Base-by-base conservation (phyloP, 2,329 filamentous ascomycete genomes). In the Camillea tinctor region DNA sequence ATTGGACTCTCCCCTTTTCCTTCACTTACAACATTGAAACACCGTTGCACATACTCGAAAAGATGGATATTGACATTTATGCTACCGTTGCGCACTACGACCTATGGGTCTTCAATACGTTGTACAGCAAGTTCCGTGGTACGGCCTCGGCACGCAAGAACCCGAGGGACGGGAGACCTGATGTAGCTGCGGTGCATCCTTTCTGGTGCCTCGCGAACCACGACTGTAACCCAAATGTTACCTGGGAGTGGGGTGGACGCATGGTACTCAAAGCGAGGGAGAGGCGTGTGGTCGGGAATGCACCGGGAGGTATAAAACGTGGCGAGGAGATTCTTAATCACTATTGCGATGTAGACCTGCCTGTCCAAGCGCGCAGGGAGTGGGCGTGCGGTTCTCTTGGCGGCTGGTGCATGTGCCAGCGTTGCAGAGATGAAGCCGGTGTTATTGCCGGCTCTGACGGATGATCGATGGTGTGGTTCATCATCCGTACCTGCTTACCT, bases 171-270 rank as follows among this genome's bases (percentile, higher is more conserved):
- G 91, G 93, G 2, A 86, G 91, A 9, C 94, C 95, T 0, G 95
- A 98, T 69, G 90, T 97, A 4, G 92, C 92, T 24, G 94, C 94
- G 24, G 93, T 98, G 24, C 93, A 98, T 76, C 93, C 94, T 1
- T 87, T 96, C 68, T 99, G 95, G 93, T 98, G 93, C 76, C 81
- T 98, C 26, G 93, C 94, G 24, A 99, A 99, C 71, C 95, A 99
- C 74, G 92, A 93, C 73, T 99, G 95, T 76, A 88, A 97, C 72
- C 95, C 95, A 8, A 97, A 97, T 74, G 93, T 98, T 48, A 85
- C 85, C 3, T 99, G 95, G 95, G 91, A 96, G 70, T 97, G 93
- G 92, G 88, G 89, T 24, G 91, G 90, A 1, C 84, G 83, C 56
- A 93, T 95, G 83, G 84, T 85, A 40, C 85, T 95, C 61, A 86